These are phyloP conservation scores for Dryas drummondii DNA, from an alignment of 306 rosid species.

Conservation along the genomic window DNA sequence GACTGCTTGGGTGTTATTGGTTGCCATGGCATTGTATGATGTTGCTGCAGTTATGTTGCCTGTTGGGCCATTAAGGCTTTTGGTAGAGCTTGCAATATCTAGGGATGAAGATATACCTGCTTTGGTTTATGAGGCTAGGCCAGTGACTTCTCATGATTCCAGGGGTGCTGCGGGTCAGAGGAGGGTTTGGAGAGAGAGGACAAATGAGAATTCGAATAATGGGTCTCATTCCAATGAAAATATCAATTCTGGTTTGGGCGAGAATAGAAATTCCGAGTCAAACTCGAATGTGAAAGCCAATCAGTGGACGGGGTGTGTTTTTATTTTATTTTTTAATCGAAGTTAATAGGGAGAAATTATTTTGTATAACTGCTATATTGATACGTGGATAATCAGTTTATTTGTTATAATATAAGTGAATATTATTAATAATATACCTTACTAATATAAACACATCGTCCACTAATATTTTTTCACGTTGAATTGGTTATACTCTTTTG, in stretches of 20 bases:
- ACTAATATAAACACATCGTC: too few species aligned
- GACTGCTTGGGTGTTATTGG: conserved; percentile 88
- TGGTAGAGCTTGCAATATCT: conserved; percentile 88
- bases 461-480: too few species aligned
- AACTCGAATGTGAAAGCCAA: conserved; percentile 23
- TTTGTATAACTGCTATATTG: too few species aligned
- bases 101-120: conserved; percentile 97
- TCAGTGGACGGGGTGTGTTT: too few species aligned
- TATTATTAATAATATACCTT: too few species aligned
- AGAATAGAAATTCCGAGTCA: conserved; percentile 20
- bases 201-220: conserved; percentile 35
- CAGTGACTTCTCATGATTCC: conserved; percentile 46
- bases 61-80: conserved; percentile 74
- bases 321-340: too few species aligned
- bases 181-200: conserved; percentile 80
- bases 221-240: conserved; percentile 16
- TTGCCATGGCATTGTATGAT: conserved; percentile 90
- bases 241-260: conserved; percentile 33
- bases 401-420: too few species aligned
- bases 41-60: conserved; percentile 91
- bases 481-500: too few species aligned
- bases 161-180: conserved; percentile 42
- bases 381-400: too few species aligned
- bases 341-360: too few species aligned
- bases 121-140: conserved; percentile 93